These are phyloP conservation scores for Tricholoma terreum DNA, from an alignment of 768 basidiomycete species.

Conservation along the genomic window DNA sequence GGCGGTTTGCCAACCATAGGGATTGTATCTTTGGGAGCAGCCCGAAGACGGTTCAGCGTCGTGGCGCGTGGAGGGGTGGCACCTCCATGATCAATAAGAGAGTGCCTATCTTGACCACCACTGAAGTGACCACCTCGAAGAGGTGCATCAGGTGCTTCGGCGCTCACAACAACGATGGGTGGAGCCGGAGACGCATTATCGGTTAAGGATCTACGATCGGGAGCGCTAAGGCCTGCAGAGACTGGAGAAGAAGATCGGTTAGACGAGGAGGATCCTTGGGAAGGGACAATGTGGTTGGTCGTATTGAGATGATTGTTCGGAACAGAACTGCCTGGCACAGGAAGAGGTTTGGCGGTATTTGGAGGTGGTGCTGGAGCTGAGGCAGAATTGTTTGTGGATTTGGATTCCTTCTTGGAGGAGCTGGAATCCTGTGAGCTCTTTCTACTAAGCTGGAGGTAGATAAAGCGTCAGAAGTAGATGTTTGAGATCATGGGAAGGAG, in stretches of 20 bases:
- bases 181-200: slow-evolving; percentile 56
- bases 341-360: slow-evolving; percentile 64
- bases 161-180: slow-evolving; percentile 84
- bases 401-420: slow-evolving; percentile 70
- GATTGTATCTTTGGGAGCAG: slow-evolving; percentile 92
- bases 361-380: slow-evolving; percentile 55
- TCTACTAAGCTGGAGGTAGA: slow-evolving; percentile 50
- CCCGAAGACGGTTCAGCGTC: slow-evolving; percentile 70
- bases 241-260: slow-evolving; percentile 43
- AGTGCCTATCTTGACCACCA: slow-evolving; percentile 46
- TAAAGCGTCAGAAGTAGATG: slow-evolving; percentile 19
- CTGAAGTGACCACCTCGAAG: slow-evolving; percentile 39
- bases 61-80: slow-evolving; percentile 64
- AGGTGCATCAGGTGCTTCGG: slow-evolving; percentile 54
- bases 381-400: slow-evolving; percentile 35
- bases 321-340: slow-evolving; percentile 43
- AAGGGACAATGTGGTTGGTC: slow-evolving; percentile 30
- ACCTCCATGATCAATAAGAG: slow-evolving; percentile 46
- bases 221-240: slow-evolving; percentile 34
- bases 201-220: slow-evolving; percentile 59
- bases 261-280: slow-evolving; percentile 40
- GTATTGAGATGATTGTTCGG: slow-evolving; percentile 36
- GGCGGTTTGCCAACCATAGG: slow-evolving; percentile 95
- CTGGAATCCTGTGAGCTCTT: slow-evolving; percentile 65
- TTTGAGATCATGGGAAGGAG: slow-evolving; percentile 14